Base-by-base conservation (phyloP, 495 filamentous ascomycete genomes). In the Penicillium soppii region DNA sequence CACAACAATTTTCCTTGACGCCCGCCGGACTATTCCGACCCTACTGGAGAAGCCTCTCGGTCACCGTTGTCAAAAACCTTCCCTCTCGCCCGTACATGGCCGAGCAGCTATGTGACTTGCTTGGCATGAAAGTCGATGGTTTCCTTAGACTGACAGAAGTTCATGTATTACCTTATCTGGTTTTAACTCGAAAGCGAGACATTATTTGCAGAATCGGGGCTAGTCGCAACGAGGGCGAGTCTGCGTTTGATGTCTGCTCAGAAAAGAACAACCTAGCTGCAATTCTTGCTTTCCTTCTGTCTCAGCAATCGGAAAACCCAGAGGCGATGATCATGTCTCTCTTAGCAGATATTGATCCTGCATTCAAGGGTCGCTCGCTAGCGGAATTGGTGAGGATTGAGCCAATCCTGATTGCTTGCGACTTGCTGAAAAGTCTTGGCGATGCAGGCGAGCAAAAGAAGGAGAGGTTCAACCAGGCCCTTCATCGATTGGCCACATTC, bases 21-120 rank as follows among this genome's bases (percentile, higher is more conserved):
- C 75, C 84, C 10, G 75, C 78, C 33, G 80, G 82, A 23, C 65
- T 97, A 1, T 86, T 97, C 55, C 80, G 82, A 39, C 92, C 92
- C 7, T 97, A 88, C 65, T 97, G 91, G 91, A 78, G 81, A 54
- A 92, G 77, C 15, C 75, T 98, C 38, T 89, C 90, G 6, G 81
- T 89, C 39, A 79, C 79, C 6, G 87, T 90, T 2, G 84, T 91
- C 13, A 91, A 91, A 64, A 89, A 96, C 53, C 67, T 97, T 26
- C 80, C 84, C 17, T 79, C 80, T 43, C 83, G 85, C 38, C 94
- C 95, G 32, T 87, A 95, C 61, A 88, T 89, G 57, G 85, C 85
- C 7, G 86, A 90, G 53, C 75, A 86, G 30, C 74, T 98, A 15
- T 88, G 91, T 16, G 89, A 95, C 52, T 61, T 97, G 30, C 71